A percentile compares a stretch with the other conserved stretches of the same genome.
These are phyloP conservation scores for Paramecium biaurelia DNA, from an alignment of 73 alveolate genomes.

Conservation along the genomic window DNA sequence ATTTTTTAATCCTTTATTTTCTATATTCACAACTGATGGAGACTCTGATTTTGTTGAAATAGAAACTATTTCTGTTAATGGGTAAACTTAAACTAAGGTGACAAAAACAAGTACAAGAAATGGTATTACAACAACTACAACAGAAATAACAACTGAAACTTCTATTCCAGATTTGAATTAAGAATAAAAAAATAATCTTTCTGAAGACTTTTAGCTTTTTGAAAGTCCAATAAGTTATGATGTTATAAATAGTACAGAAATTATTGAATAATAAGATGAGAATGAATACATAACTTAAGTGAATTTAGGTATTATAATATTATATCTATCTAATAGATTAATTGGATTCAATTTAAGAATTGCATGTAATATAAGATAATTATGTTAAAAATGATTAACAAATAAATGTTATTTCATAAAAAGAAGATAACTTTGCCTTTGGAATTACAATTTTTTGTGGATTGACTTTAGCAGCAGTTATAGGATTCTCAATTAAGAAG, in stretches of 20 bases:
- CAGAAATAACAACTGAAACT: neutral
- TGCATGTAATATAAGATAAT: neutral
- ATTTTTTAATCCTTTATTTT: neutral
- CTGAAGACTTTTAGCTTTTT: neutral
- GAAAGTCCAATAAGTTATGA: neutral
- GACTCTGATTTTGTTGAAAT: neutral
- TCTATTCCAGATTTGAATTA: neutral
- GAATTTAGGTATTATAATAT: neutral
- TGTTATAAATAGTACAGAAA: neutral
- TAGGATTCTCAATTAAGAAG: neutral
- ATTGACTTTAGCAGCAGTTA: neutral
- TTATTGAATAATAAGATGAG: neutral
- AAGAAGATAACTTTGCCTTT: neutral
- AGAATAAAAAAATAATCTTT: neutral
- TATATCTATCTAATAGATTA: neutral
- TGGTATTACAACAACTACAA: neutral
- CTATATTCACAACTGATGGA: neutral
- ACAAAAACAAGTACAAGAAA: neutral
- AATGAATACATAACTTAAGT: neutral
- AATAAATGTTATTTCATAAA: neutral
- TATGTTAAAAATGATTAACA: neutral
- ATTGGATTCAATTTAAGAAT: neutral
- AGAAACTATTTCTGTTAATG: neutral
- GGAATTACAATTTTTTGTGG: neutral
- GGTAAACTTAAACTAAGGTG: neutral